phyloP scores from a whole-genome alignment of 2,329 filamentous ascomycete genomes.

The Monilinia laxa region DNA sequence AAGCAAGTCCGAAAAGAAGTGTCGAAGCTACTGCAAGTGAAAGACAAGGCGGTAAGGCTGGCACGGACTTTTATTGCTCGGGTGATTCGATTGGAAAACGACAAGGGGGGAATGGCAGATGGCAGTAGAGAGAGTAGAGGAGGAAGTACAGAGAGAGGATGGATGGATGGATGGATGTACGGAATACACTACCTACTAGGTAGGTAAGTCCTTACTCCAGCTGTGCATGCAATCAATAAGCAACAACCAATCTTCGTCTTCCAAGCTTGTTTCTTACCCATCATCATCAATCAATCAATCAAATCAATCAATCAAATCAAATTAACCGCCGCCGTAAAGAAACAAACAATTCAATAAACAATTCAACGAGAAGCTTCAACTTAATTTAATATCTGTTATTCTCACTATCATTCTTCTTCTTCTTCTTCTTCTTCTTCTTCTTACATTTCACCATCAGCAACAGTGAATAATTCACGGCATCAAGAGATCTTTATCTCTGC shows the following conservation, averaged over 20 bases:
- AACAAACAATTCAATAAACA: not conserved
- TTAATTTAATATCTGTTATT: not conserved
- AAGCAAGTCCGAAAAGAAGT: conserved; percentile 7
- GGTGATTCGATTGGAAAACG: no score
- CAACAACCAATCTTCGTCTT: not conserved
- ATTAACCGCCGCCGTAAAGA: not conserved
- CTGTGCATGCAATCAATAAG: no score
- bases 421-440: not conserved
- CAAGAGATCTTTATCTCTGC: not conserved
- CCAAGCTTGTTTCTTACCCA: no score
- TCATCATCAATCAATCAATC: no score
- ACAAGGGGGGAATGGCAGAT: no score
- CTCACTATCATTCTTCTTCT: no score
- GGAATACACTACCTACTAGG: no score
- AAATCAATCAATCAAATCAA: no score
- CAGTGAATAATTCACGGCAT: not conserved
- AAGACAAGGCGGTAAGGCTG: conserved; percentile 6
- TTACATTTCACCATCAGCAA: not conserved
- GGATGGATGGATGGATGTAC: no score
- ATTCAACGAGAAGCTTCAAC: not conserved
- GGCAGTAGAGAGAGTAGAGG: no score
- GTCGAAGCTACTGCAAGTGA: not conserved
- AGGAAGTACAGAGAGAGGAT: no score
- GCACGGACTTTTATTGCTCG: not conserved
- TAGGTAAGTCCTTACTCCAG: no score